Evolutionary conservation across 2,329 filamentous ascomycete species (phyloP).

Genomic region (Paramyrothecium roridum): DNA sequence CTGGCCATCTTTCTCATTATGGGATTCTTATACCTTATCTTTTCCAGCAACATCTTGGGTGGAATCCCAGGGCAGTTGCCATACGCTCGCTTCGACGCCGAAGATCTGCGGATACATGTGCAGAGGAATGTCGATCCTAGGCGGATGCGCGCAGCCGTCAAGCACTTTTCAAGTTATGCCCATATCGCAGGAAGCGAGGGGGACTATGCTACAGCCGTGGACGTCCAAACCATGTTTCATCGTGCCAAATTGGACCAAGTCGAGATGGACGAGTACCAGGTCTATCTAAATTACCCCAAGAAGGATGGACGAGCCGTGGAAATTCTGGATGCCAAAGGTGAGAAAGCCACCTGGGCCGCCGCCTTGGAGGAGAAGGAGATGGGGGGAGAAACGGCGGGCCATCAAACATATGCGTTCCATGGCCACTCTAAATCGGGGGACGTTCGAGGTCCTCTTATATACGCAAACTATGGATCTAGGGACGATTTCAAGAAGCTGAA

Average conservation of each 20-base stretch:
- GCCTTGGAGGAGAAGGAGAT: slow-evolving; percentile 75
- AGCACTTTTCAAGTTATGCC: slow-evolving; percentile 77
- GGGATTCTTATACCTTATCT: slow-evolving; percentile 76
- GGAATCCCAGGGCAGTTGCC: slow-evolving; percentile 40
- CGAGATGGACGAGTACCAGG: slow-evolving; percentile 73
- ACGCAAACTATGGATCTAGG: slow-evolving; percentile 85
- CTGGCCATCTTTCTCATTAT: slow-evolving; percentile 74
- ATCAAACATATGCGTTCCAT: slow-evolving; percentile 79
- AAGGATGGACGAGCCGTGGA: slow-evolving; percentile 74
- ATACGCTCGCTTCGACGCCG: slow-evolving; percentile 63
- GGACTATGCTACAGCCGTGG: slow-evolving; percentile 80
- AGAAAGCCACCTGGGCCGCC: slow-evolving; percentile 69
- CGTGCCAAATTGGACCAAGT: slow-evolving; percentile 73
- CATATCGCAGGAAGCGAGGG: slow-evolving; percentile 95
- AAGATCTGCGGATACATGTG: slow-evolving; percentile 73
- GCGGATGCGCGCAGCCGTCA: slow-evolving; percentile 68
- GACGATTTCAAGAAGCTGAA: slow-evolving; percentile 76
- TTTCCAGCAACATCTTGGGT: slow-evolving; percentile 80
- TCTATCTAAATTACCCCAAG: slow-evolving; percentile 90
- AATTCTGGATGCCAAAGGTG: slow-evolving; percentile 66
- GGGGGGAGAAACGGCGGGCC: slow-evolving; percentile 58
- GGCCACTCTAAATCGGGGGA: slow-evolving; percentile 85
- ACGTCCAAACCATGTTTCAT: slow-evolving; percentile 75
- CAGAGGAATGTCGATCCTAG: slow-evolving; percentile 69
- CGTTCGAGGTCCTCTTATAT: slow-evolving; percentile 81